A percentile compares a stretch with the other conserved stretches of the same genome.
Conservation (phyloP, 208 protist genomes). For the Crithidia mellificae region DNA sequence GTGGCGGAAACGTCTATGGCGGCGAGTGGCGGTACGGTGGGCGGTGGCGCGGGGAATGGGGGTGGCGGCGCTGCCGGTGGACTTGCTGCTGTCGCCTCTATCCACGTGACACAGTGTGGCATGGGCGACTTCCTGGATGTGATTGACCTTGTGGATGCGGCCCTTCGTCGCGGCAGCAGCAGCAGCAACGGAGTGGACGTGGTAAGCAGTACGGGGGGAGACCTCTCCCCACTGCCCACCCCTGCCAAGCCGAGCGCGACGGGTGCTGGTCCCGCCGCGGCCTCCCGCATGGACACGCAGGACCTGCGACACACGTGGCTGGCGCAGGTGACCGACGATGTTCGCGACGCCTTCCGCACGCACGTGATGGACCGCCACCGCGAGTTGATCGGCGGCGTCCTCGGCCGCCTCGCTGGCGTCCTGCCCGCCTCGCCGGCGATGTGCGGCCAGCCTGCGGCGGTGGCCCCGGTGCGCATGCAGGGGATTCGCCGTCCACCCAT, state of each 20-base stretch:
- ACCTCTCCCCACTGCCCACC: neutral
- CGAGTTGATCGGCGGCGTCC: slow-evolving; percentile 47
- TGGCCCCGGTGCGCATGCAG: slow-evolving; percentile 29
- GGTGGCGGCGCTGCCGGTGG: slow-evolving; percentile 6
- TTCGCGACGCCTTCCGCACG: slow-evolving; percentile 54
- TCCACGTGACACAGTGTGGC: slow-evolving; percentile 36
- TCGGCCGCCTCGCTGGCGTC: slow-evolving; percentile 40
- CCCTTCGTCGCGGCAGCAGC: slow-evolving; percentile 5
- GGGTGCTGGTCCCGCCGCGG: neutral
- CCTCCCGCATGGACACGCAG: slow-evolving; percentile 24
- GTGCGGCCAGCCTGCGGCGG: slow-evolving; percentile 24
- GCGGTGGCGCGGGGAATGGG: neutral
- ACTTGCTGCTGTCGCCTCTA: slow-evolving; percentile 12
- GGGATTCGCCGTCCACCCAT: slow-evolving; percentile 17
- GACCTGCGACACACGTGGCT: slow-evolving; percentile 50
- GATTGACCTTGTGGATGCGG: slow-evolving; percentile 31
- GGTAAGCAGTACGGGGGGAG: neutral
- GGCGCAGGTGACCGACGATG: slow-evolving; percentile 43
- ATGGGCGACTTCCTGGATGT: slow-evolving; percentile 46
- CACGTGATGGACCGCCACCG: slow-evolving; percentile 73
- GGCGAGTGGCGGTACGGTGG: neutral
- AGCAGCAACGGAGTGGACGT: neutral
- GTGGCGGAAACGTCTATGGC: slow-evolving; percentile 8
- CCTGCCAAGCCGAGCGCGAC: neutral
- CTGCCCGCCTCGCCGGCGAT: slow-evolving; percentile 36